Conservation (phyloP, 768 basidiomycete genomes). For the Collybiopsis confluens region DNA sequence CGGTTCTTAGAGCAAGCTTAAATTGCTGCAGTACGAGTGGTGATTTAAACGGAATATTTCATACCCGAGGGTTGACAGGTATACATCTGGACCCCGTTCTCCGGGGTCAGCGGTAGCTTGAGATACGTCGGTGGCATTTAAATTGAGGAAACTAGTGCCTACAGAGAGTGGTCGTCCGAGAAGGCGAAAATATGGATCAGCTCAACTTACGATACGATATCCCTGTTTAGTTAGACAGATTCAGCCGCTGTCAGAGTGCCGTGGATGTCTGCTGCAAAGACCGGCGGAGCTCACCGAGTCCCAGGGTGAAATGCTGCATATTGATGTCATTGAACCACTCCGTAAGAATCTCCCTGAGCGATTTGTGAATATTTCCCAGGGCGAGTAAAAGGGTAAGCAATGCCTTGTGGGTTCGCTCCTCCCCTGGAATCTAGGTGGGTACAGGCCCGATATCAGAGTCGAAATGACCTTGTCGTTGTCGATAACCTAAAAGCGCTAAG, state of each 20-base stretch:
- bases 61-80: conserved; percentile 10
- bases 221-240: background rate
- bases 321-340: conserved; percentile 13
- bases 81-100: conserved; percentile 12
- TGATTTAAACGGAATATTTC: background rate
- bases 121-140: background rate
- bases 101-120: conserved; percentile 8
- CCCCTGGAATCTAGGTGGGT: conserved; percentile 9
- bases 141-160: conserved; percentile 10
- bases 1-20: background rate
- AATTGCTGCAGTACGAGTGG: too few species aligned
- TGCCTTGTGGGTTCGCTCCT: conserved; percentile 9
- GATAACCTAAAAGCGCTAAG: conserved; percentile 1
- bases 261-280: too few species aligned
- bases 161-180: too few species aligned
- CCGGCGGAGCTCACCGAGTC: conserved; percentile 3
- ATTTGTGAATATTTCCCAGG: background rate
- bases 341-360: conserved; percentile 7
- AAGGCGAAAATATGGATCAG: too few species aligned
- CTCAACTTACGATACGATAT: conserved; percentile 10
- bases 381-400: background rate
- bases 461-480: conserved; percentile 12
- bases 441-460: conserved; percentile 10
- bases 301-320: conserved; percentile 12
- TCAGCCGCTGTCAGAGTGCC: background rate